A percentile compares a stretch with the other conserved stretches of the same genome.
Evolutionary conservation across 495 filamentous ascomycete species (phyloP).

Genomic region (Durotheca rogersii): DNA sequence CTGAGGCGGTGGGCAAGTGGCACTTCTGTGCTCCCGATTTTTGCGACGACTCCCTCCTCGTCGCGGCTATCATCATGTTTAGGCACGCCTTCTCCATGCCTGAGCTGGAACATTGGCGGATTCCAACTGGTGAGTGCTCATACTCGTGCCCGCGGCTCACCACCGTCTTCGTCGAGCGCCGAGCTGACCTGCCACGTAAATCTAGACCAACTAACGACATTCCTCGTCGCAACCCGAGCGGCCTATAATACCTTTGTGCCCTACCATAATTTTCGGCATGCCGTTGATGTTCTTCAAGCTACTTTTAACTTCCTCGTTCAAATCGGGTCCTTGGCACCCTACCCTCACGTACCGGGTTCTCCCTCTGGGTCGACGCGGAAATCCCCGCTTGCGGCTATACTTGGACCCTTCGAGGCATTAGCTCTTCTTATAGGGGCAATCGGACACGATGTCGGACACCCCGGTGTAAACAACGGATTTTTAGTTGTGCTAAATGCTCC

Average conservation of each 20-base stretch:
- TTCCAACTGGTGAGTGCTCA: slow-evolving; percentile 64
- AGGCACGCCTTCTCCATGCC: slow-evolving; percentile 84
- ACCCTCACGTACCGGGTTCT: slow-evolving; percentile 39
- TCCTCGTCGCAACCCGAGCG: slow-evolving; percentile 77
- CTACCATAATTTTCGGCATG: slow-evolving; percentile 99
- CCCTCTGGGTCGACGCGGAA: slow-evolving; percentile 30
- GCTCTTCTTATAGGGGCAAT: slow-evolving; percentile 91
- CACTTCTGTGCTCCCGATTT: slow-evolving; percentile 86
- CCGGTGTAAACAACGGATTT: slow-evolving; percentile 97
- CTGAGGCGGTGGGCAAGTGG: slow-evolving; percentile 75
- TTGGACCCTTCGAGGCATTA: slow-evolving; percentile 82
- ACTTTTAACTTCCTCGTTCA: slow-evolving; percentile 87
- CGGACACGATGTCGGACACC: slow-evolving; percentile 96
- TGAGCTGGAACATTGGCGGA: slow-evolving; percentile 74
- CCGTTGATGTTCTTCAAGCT: slow-evolving; percentile 92
- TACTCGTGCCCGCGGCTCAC: slow-evolving; percentile 1
- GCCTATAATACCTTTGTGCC: slow-evolving; percentile 94
- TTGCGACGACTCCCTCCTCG: slow-evolving; percentile 81
- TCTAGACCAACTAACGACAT: slow-evolving; percentile 67
- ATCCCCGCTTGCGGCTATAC: slow-evolving; percentile 67
- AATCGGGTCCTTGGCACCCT: slow-evolving; percentile 74
- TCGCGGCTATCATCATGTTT: slow-evolving; percentile 78
- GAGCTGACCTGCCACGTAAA: slow-evolving; percentile 33
- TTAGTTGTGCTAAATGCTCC: slow-evolving; percentile 89
- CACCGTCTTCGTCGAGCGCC: slow-evolving; percentile 9